Evolutionary conservation across 345 rosid species (phyloP), one percentile per base, ranked within the genome.

Genomic region (Hirschfeldia incana): DNA sequence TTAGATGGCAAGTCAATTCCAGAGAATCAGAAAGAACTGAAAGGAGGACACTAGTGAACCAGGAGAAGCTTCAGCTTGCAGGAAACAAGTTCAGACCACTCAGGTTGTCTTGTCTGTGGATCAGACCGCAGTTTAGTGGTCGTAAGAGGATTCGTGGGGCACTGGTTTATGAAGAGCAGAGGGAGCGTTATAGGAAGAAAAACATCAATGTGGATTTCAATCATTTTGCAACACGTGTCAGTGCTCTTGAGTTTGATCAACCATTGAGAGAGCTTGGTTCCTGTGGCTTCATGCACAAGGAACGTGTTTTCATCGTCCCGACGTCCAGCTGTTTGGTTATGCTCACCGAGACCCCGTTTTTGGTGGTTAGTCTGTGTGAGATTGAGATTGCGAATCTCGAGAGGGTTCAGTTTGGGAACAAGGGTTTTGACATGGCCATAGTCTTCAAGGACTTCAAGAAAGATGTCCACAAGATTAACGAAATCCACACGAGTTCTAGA

Each of bases 241-340:
- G 91, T 55, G 99, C 90, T 69, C 97, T 95, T 17, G 98, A 95
- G 84, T 95, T 95, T 83, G 99, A 95, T 84, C 99, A 93, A 78
- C 98, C 98, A 39, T 69, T 89, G 72, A 88, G 97, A 80, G 97
- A 93, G 82, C 93, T 93, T 26, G 99, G 99, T 58, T 95, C 93
- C 88, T 90, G 84, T 78, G 99, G 99, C 49, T 98, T 95, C 28
- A 98, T 97, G 0, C 80, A 87, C 81, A 93, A 93, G 81, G 80
- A 93, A 21, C 84, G 90, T 8, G 91, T 91, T 12, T 93, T 93
- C 82, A 95, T 95, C 39, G 87, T 93, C 72, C 99, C 99, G 8
- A 86, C 96, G 13, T 93, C 97, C 1, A 89, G 88, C 81, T 93
- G 98, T 86, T 78, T 95, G 62, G 99, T 95, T 21, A 96, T 91